Evolutionary conservation across 257 asterid genomes (phyloP).

Genomic region (Phtheirospermum japonicum): DNA sequence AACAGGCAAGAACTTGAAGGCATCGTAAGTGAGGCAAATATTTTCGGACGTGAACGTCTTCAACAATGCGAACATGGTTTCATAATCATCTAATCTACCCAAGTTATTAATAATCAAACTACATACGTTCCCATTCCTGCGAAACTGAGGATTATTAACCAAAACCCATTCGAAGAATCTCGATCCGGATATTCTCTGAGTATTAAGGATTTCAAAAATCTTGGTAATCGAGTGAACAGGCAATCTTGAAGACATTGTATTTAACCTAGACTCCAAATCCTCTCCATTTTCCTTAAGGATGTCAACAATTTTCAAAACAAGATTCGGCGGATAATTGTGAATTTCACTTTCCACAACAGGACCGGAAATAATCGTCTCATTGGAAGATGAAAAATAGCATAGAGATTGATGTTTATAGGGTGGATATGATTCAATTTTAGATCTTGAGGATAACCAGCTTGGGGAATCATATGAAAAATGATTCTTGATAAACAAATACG

Average conservation of each 20-base stretch:
- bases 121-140: conserved; percentile 44
- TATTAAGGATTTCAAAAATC: conserved; percentile 51
- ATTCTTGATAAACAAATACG: conserved; percentile 10
- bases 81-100: conserved; percentile 68
- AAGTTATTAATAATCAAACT: conserved; percentile 62
- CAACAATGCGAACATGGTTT: conserved; percentile 48
- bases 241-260: conserved; percentile 30
- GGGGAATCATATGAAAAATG: conserved; percentile 12
- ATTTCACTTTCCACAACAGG: neutral
- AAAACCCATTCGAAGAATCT: conserved; percentile 67
- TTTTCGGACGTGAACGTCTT: conserved; percentile 44
- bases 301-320: conserved; percentile 42
- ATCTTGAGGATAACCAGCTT: neutral
- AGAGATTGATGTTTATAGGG: too few relatives aligned
- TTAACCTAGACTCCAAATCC: conserved; percentile 51
- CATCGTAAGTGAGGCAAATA: conserved; percentile 54
- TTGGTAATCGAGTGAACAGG: conserved; percentile 32
- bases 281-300: conserved; percentile 39
- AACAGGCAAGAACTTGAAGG: conserved; percentile 58
- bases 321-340: neutral
- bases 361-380: conserved; percentile 18
- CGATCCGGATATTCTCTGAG: conserved; percentile 48
- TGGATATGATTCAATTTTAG: neutral
- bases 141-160: conserved; percentile 35
- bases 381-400: conserved; percentile 19